A percentile compares a stretch with the other conserved stretches of the same genome.
Evolutionary conservation across 75 land plant species (phyloP).

Genomic region (Pseudotsuga menziesii): DNA sequence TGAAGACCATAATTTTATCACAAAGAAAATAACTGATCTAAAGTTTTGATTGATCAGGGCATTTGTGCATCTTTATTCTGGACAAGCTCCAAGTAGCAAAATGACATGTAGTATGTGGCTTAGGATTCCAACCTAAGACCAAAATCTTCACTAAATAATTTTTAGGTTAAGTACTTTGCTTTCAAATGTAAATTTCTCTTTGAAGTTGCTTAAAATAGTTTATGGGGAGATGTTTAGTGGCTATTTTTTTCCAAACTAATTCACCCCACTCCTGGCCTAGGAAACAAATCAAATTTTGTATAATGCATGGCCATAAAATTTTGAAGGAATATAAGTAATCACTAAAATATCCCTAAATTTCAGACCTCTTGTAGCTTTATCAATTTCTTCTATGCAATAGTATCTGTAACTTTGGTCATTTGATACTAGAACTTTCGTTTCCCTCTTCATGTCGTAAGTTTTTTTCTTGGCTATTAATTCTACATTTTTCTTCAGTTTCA

Average conservation of each 20-base stretch:
- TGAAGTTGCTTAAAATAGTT: background rate
- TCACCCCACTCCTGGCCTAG: too few relatives aligned
- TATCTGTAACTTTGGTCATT: conserved; percentile 12
- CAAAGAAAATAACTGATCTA: too few relatives aligned
- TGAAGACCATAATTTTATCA: too few relatives aligned
- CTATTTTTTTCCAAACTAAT: too few relatives aligned
- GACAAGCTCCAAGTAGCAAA: conserved; percentile 28
- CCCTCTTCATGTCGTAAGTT: conserved; percentile 22
- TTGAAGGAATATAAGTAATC: too few relatives aligned
- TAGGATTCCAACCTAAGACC: conserved; percentile 24
- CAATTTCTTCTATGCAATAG: too few relatives aligned
- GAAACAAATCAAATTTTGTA: too few relatives aligned
- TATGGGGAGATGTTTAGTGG: background rate
- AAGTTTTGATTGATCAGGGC: conserved; percentile 28
- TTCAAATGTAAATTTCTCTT: background rate
- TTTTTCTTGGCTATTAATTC: conserved; percentile 24
- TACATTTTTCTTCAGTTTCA: conserved; percentile 20
- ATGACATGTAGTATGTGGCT: conserved; percentile 28
- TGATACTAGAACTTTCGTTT: conserved; percentile 1
- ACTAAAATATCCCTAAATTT: too few relatives aligned
- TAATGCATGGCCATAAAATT: too few relatives aligned
- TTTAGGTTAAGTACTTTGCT: background rate
- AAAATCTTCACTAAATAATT: background rate
- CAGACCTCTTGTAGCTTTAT: conserved; percentile 21
- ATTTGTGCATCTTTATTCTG: conserved; percentile 26